A percentile compares a stretch with the other conserved stretches of the same genome.
Conservation (phyloP, 1,139 yeast genomes). For the Blastobotrys malaysiensis region DNA sequence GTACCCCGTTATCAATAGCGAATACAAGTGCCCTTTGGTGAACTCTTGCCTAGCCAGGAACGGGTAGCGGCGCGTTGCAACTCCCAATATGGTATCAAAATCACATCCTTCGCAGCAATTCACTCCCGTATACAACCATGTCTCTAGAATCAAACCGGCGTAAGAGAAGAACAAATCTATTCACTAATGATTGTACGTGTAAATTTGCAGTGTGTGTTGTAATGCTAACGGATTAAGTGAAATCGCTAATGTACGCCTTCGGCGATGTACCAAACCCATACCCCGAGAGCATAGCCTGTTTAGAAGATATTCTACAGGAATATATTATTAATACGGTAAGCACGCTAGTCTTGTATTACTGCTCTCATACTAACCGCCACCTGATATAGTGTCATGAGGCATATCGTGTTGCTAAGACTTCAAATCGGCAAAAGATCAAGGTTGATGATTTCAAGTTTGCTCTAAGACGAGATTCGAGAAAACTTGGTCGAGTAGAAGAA, state of each 20-base stretch:
- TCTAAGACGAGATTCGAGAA: constrained; percentile 72
- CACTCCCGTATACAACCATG: background rate
- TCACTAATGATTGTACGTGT: constrained; percentile 35
- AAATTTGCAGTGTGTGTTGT: background rate
- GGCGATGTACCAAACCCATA: constrained; percentile 82
- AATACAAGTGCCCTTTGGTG: too few relatives aligned
- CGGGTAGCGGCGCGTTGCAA: too few relatives aligned
- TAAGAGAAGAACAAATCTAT: constrained; percentile 29
- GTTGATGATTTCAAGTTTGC: constrained; percentile 88
- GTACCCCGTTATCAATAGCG: too few relatives aligned
- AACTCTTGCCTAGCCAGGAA: too few relatives aligned
- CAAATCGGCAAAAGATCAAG: constrained; percentile 63
- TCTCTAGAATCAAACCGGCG: constrained; percentile 6
- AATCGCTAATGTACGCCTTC: constrained; percentile 71
- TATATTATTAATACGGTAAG: constrained; percentile 59
- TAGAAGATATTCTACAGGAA: constrained; percentile 80
- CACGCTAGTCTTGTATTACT: too few relatives aligned
- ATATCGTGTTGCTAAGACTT: constrained; percentile 45
- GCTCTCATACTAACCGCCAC: constrained; percentile 13
- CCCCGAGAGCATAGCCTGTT: constrained; percentile 67
- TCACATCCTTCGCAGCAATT: too few relatives aligned
- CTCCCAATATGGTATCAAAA: too few relatives aligned
- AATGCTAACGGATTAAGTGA: constrained; percentile 43
- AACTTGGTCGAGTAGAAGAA: constrained; percentile 79
- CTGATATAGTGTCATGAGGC: constrained; percentile 47